Conservation (phyloP, 441 rosid genomes). For the Erodium chrysanthum region DNA sequence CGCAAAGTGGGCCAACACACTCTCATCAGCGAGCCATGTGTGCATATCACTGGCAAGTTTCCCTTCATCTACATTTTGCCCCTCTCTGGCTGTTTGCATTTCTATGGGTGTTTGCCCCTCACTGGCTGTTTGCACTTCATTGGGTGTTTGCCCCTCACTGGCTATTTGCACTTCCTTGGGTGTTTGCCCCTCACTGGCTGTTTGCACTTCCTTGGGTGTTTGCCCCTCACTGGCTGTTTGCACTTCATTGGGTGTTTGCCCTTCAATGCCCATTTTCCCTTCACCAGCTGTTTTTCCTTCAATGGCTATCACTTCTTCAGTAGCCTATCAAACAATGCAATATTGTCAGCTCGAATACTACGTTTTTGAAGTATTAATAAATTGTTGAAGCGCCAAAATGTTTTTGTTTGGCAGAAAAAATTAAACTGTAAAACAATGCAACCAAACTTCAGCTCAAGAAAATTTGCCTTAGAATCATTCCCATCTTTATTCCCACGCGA, state of each 20-base stretch:
- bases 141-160: constrained; percentile 2
- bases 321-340: neutral
- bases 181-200: too few relatives aligned
- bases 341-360: neutral
- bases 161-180: neutral
- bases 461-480: constrained; percentile 49
- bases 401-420: neutral
- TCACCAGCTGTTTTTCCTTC: neutral
- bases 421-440: constrained; percentile 6
- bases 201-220: neutral
- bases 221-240: constrained; percentile 1
- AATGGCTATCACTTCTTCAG: constrained; percentile 2
- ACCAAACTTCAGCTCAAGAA: neutral
- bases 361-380: neutral
- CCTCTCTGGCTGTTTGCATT: neutral
- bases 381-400: constrained; percentile 2
- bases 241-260: neutral
- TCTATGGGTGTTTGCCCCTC: too few relatives aligned
- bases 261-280: too few relatives aligned
- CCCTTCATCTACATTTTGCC: neutral
- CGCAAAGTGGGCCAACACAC: constrained; percentile 58
- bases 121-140: too few relatives aligned
- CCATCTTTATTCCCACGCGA: constrained; percentile 48
- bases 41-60: constrained; percentile 29
- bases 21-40: constrained; percentile 87